phyloP scores from a whole-genome alignment of 176 grass and related monocot species.

The bread wheat (Triticum aestivum) region DNA sequence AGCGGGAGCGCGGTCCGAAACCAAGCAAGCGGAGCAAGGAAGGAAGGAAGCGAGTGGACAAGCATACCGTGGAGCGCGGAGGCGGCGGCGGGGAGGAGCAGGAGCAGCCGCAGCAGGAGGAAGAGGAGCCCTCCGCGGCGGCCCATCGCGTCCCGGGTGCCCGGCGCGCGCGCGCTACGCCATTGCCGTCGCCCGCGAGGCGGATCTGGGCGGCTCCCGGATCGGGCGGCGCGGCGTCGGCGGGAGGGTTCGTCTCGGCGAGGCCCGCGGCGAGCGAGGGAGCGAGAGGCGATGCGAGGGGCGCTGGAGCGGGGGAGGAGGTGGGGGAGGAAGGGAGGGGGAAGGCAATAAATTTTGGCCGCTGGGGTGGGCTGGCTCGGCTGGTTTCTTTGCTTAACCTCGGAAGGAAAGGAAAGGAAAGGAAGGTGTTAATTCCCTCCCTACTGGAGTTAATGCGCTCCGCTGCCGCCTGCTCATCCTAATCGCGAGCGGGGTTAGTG shows the following conservation, averaged over 20 bases:
- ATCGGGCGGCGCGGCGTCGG: background rate
- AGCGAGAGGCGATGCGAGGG: background rate
- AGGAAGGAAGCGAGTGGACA: background rate
- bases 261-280: no score
- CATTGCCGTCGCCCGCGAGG: conserved; percentile 25
- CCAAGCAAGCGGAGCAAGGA: background rate
- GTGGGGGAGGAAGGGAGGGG: background rate
- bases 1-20: background rate
- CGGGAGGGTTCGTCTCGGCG: background rate
- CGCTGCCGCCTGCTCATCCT: background rate
- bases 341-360: conserved; percentile 44
- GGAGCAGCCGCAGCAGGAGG: background rate
- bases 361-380: background rate
- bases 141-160: background rate
- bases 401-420: no score
- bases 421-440: background rate
- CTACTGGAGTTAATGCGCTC: background rate
- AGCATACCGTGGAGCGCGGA: conserved; percentile 30
- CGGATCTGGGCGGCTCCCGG: conserved; percentile 41
- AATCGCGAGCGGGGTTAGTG: background rate
- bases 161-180: background rate
- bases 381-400: background rate
- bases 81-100: background rate
- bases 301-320: background rate
- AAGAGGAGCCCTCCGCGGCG: background rate